Evolutionary conservation across 1,284 basidiomycete species (phyloP), one percentile per base, ranked within the genome.

Genomic region (Leccinum fallax): DNA sequence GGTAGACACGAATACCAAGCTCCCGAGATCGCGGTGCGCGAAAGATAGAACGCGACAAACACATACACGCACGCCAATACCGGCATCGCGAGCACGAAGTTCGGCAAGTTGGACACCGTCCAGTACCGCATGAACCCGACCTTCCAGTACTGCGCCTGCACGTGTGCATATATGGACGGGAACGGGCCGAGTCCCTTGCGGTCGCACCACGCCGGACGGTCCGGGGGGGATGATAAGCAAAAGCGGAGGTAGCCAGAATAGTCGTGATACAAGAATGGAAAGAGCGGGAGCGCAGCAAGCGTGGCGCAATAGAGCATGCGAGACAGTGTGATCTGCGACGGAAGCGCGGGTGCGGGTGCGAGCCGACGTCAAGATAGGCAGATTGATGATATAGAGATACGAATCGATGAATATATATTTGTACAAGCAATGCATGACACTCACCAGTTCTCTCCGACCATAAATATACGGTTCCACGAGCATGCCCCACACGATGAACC

Each of bases 91-190:
- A 98, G 81, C 57, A 91, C 61, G 73, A 98, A 93, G 76, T 98
- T 98, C 34, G 97, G 97, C 2, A 94, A 65, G 74, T 98, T 96
- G 30, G 84, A 77, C 5, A 80, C 61, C 0, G 89, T 88, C 95
- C 95, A 99, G 77, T 99, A 98, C 1, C 82, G 84, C 61, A 98
- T 77, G 63, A 95, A 85, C 5, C 95, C 95, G 63, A 86, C 81
- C 74, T 93, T 83, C 96, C 97, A 99, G 76, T 98, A 98, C 53
- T 54, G 85, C 80, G 1, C 78, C 75, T 98, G 97, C 1, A 93
- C 92, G 69, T 92, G 87, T n/a, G 83, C 78, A 74, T 98, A 98
- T 53, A 93, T 86, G 15, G 86, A 83, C 0, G 94, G 94, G 1
- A 88, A 67, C n/a, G n/a, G 40, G 0, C 40, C 40, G 40, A 46